phyloP scores from a whole-genome alignment of 2,329 filamentous ascomycete genomes.

The Penicillium sp. region DNA sequence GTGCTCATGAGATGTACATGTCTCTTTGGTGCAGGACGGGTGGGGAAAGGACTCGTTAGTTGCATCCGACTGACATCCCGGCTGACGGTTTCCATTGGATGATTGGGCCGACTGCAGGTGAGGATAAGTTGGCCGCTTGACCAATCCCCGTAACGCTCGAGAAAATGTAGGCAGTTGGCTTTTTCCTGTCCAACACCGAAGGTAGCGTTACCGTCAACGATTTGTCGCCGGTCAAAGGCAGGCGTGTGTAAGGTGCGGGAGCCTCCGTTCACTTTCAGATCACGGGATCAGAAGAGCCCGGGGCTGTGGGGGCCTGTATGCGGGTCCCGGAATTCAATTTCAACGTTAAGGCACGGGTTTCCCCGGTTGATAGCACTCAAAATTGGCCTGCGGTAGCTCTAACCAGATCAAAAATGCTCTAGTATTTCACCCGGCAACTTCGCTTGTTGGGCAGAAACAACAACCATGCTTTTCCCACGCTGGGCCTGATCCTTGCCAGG shows the following conservation, averaged over 20 bases:
- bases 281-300: constrained; percentile 42
- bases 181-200: constrained; percentile 28
- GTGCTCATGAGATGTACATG: constrained; percentile 17
- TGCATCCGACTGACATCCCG: constrained; percentile 29
- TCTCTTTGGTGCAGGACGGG: constrained; percentile 9
- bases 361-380: constrained; percentile 6
- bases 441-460: constrained; percentile 25
- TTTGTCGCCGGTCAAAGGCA: constrained; percentile 33
- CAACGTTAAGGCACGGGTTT: constrained; percentile 32
- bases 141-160: constrained; percentile 27
- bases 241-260: constrained; percentile 33
- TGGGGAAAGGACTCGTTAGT: constrained; percentile 25
- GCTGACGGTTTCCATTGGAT: constrained; percentile 27
- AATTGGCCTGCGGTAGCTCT: constrained; percentile 6
- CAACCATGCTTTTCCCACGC: constrained; percentile 14
- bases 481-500: constrained; percentile 28
- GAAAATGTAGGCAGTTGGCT: constrained; percentile 18
- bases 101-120: constrained; percentile 20
- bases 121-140: constrained; percentile 19
- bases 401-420: constrained; percentile 1
- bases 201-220: constrained; percentile 23
- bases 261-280: constrained; percentile 35
- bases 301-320: constrained; percentile 36
- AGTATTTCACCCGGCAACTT: constrained; percentile 11
- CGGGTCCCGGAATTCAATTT: constrained; percentile 41